Evolutionary conservation across 805 yeast genomes (phyloP), one percentile per base, ranked within the genome.

Genomic region (Scheffersomyces amazonensis): DNA sequence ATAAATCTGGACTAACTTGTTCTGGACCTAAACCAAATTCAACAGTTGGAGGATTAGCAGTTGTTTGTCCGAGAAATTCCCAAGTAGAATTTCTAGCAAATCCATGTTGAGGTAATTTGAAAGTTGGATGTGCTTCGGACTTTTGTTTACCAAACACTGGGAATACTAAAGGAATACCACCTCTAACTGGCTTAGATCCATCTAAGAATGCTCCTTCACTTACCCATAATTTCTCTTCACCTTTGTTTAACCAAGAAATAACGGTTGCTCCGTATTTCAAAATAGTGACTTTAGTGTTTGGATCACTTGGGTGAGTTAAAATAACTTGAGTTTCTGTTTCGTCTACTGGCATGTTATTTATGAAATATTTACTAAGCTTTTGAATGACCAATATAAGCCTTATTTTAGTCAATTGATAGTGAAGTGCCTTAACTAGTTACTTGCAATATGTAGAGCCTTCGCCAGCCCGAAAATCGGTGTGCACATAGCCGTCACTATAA

Each of bases 81-180:
- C 99, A 93, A 2, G 73, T 66, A 11, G 91, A 81, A 60, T 78
- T 83, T 62, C 99, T 76, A 15, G 96, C 99, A 66, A 93, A 86
- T 1, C 99, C 99, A 58, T 93, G 99, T 66, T 93, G 98, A 15
- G 97, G 97, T 47, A 93, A 75, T 24, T 74, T 60, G 36, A 69
- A 71, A 28, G 89, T 78, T 3, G 86, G 85, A 41, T 66, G 71
- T 8, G 39, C 18, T 39, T 68, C 73, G 6, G 75, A 71, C 22
- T 72, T 69, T 11, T 72, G 68, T 47, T 81, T 89, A 42, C 99
- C 98, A 53, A 86, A 86, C 1, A 83, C 87, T 2, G 99, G 99
- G 74, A 93, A 93, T 7, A 91, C 98, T 17, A 93, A 69, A 10
- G 99, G 99, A 37, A 93, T 87, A 36, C 99, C 99, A 47, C 99